Percentiles rank a stretch among this genome's conserved stretches.
Evolutionary conservation across 2,329 filamentous ascomycete genomes (phyloP).

Genomic region (Diaporthe humulicola): DNA sequence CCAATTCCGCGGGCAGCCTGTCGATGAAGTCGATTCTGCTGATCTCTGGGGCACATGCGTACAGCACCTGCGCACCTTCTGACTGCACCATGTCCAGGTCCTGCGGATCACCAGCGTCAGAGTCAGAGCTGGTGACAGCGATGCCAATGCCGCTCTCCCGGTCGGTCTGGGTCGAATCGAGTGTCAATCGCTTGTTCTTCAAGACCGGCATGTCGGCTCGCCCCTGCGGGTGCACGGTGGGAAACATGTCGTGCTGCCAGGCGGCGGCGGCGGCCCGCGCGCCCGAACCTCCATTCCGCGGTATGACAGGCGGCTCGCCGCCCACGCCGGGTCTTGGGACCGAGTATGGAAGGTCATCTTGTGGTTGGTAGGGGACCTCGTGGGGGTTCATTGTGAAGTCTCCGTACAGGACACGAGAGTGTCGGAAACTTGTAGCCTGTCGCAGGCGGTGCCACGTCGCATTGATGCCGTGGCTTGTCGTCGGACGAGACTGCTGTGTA

Average conservation of each 20-base stretch:
- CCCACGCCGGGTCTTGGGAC: constrained; percentile 63
- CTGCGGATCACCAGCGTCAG: constrained; percentile 49
- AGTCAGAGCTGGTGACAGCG: constrained; percentile 60
- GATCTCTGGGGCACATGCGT: constrained; percentile 53
- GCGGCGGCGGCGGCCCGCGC: constrained; percentile 71
- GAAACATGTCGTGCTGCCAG: constrained; percentile 65
- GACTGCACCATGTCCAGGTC: constrained; percentile 37
- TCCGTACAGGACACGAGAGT: constrained; percentile 61
- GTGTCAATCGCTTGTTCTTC: constrained; percentile 59
- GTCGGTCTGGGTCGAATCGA: constrained; percentile 66
- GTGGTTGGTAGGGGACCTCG: constrained; percentile 37
- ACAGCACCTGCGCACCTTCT: constrained; percentile 49
- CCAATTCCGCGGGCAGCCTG: constrained; percentile 68
- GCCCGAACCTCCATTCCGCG: constrained; percentile 70
- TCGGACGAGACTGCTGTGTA: constrained; percentile 34
- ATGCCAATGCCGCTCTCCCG: constrained; percentile 76
- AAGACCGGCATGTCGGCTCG: constrained; percentile 34
- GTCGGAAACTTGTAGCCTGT: constrained; percentile 49
- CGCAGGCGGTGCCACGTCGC: constrained; percentile 38
- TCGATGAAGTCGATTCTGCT: constrained; percentile 71
- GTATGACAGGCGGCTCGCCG: constrained; percentile 71
- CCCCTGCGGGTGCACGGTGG: constrained; percentile 39
- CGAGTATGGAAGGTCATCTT: constrained; percentile 38
- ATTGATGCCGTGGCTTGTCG: constrained; percentile 60
- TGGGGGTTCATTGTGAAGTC: constrained; percentile 47